Evolutionary conservation across 192 early-diverging fungal genomes (phyloP).

Genomic region (Phlyctochytrium planicorne): DNA sequence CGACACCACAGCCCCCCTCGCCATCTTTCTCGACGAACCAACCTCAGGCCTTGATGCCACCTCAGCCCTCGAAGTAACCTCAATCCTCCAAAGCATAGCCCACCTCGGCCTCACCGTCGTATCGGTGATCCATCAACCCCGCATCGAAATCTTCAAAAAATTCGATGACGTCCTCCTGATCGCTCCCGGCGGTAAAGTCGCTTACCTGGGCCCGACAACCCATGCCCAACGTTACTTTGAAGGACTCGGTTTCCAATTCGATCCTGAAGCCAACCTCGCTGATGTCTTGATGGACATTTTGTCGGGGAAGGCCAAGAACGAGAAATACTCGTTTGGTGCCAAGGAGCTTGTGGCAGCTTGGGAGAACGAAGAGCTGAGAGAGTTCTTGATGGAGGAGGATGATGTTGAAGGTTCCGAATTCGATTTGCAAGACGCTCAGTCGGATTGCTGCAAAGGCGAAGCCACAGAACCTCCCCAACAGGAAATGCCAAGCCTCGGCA

Average conservation of each 20-base stretch:
- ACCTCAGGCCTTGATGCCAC: slow-evolving; percentile 81
- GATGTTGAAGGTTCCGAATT: neutral
- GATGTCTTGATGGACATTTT: slow-evolving; percentile 54
- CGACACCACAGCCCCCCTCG: slow-evolving; percentile 55
- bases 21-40: slow-evolving; percentile 87
- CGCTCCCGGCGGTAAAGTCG: slow-evolving; percentile 63
- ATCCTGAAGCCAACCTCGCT: slow-evolving; percentile 30
- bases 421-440: too few relatives aligned
- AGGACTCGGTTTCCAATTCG: slow-evolving; percentile 31
- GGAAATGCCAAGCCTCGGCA: too few relatives aligned
- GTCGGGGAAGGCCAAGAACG: slow-evolving; percentile 32
- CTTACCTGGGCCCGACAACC: slow-evolving; percentile 39
- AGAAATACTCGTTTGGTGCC: neutral
- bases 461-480: too few relatives aligned
- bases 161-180: slow-evolving; percentile 79
- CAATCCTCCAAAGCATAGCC: slow-evolving; percentile 72
- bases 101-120: slow-evolving; percentile 63
- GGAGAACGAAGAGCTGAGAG: slow-evolving; percentile 17
- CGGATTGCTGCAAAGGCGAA: too few relatives aligned
- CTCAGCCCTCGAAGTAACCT: slow-evolving; percentile 64
- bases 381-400: neutral
- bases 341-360: slow-evolving; percentile 18
- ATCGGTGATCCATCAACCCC: slow-evolving; percentile 85
- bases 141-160: slow-evolving; percentile 73
- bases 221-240: slow-evolving; percentile 35